A percentile compares a stretch with the other conserved stretches of the same genome.
phyloP scores from a whole-genome alignment of 2,329 filamentous ascomycete genomes.

The Fusarium sp. region DNA sequence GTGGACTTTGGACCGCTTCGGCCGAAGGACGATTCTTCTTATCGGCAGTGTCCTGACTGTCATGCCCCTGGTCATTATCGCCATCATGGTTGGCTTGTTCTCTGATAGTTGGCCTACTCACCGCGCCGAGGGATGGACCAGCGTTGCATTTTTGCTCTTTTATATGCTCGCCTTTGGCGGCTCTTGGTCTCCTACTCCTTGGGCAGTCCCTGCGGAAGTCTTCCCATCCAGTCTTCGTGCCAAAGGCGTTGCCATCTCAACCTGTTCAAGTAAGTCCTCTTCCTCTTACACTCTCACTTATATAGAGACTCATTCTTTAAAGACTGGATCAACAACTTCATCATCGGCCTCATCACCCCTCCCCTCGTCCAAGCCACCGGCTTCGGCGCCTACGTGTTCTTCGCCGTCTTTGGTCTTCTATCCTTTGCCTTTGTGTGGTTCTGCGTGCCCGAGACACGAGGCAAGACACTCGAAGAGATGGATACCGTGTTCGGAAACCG shows the following conservation, averaged over 20 bases:
- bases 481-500: background rate
- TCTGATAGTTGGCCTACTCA: slow-evolving; percentile 39
- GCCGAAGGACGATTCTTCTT: slow-evolving; percentile 42
- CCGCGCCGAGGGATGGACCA: slow-evolving; percentile 42
- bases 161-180: slow-evolving; percentile 71
- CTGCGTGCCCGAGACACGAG: background rate
- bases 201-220: background rate
- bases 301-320: background rate
- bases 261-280: background rate
- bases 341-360: background rate
- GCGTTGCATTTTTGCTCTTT: slow-evolving; percentile 53
- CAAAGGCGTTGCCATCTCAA: background rate
- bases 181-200: slow-evolving; percentile 64
- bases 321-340: slow-evolving; percentile 3
- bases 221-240: background rate
- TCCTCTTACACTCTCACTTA: too few relatives aligned
- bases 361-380: background rate
- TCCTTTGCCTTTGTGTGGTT: background rate
- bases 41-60: background rate
- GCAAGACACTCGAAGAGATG: background rate
- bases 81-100: background rate
- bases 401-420: background rate
- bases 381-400: background rate
- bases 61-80: background rate
- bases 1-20: slow-evolving; percentile 53